Evolutionary conservation across 2,329 filamentous ascomycete species (phyloP), one percentile per base, ranked within the genome.

Genomic region (Pyrenophora seminiperda): DNA sequence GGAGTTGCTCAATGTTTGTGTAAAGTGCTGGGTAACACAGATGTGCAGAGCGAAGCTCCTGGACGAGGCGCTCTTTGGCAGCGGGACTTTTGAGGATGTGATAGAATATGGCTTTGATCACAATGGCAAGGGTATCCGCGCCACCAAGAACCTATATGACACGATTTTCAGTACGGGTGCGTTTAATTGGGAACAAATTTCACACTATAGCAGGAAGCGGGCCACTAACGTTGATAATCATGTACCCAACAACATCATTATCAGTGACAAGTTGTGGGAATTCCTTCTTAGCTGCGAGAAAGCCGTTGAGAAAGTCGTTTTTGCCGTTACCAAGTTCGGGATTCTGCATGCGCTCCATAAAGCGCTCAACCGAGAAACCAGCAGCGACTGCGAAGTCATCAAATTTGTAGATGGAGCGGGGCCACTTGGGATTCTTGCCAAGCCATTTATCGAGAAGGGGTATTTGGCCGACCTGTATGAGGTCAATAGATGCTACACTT

Each of bases 211-310:
- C 7, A 14, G 17, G 15, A 7, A 10, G 18, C 14, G 7, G 15
- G 15, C 13, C 7, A 56, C 55, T 56, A 41, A 66, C 61, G 31
- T 70, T 71, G 37, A 70, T 58, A 14, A 70, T 65, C 59, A 71
- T 61, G 46, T 67, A 70, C 1, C 64, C 64, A 14, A 71, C 65
- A 20, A 70, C 61, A 36, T 64, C 62, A 13, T 63, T 66, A 43
- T 69, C 65, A 11, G 50, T 57, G n/a, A 71, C 66, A 17, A 63
- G 46, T 7, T 54, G 37, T 5, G 59, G 59, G 14, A 41, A 22
- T 10, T 57, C 57, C 30, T 53, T 40, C 15, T 62, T 63, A 3
- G 58, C 61, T 10, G 57, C 47, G 7, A 65, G 56, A 36, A 62
- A 60, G 27, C 61, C 61, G 37, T 55, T 56, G 10, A 67, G 42